Conservation (phyloP, 805 yeast species). For the Schizosaccharomyces cryophilus region DNA sequence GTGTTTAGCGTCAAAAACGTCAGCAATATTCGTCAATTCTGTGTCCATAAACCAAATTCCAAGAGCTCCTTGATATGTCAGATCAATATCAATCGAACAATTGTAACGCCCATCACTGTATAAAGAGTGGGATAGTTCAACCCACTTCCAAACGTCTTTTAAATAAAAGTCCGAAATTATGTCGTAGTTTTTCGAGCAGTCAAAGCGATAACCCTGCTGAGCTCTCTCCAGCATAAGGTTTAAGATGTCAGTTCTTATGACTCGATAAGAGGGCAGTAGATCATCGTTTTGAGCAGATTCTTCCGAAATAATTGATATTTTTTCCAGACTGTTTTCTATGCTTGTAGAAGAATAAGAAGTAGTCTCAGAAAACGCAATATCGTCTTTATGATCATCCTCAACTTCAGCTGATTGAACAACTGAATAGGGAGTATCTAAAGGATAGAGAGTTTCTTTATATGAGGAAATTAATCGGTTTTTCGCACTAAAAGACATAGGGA, state of each 20-base stretch:
- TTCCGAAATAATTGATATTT: background rate
- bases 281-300: background rate
- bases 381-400: background rate
- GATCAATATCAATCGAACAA: constrained; percentile 28
- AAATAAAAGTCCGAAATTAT: constrained; percentile 17
- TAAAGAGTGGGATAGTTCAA: constrained; percentile 31
- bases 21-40: background rate
- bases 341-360: background rate
- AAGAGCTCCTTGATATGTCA: constrained; percentile 68
- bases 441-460: background rate
- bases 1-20: background rate
- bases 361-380: background rate
- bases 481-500: background rate
- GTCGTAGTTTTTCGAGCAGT: background rate
- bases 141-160: constrained; percentile 80
- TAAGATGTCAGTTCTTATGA: background rate
- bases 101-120: constrained; percentile 7
- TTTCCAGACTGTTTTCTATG: background rate
- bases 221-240: background rate
- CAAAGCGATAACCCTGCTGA: background rate
- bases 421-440: background rate
- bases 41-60: constrained; percentile 41
- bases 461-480: background rate
- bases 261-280: background rate
- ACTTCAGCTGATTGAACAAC: background rate